Evolutionary conservation across 257 asterid species (phyloP).

Genomic region (Anisodus acutangulus): DNA sequence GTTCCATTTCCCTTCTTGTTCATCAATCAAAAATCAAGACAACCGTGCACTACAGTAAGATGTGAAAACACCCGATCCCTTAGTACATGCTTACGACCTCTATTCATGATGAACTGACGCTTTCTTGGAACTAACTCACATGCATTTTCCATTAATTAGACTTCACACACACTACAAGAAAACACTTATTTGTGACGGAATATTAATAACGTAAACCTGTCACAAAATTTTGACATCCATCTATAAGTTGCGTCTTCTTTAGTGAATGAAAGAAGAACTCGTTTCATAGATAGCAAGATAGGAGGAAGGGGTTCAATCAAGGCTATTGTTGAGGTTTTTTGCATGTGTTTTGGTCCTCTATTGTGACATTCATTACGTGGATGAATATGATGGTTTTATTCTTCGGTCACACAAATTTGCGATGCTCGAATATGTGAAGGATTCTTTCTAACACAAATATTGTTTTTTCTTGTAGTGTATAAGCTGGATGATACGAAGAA

Average conservation of each 20-base stretch:
- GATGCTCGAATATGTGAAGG: background rate
- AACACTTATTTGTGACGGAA: background rate
- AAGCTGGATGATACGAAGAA: background rate
- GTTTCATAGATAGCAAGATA: background rate
- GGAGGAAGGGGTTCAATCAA: background rate
- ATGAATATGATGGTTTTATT: background rate
- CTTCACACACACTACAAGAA: background rate
- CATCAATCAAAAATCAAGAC: too few species aligned
- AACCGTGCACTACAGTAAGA: too few species aligned
- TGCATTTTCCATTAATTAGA: too few species aligned
- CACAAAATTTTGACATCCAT: too few species aligned
- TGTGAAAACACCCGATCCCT: too few species aligned
- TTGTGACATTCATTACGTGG: background rate
- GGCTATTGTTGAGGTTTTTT: background rate
- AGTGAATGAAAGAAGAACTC: background rate
- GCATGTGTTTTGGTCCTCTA: background rate
- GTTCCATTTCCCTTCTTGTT: too few species aligned
- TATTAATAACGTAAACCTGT: background rate
- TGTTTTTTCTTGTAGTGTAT: background rate
- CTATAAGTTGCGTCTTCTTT: background rate
- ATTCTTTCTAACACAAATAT: background rate
- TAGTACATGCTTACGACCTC: too few species aligned
- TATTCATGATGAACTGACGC: background rate
- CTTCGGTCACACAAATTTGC: background rate
- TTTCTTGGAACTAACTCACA: background rate